phyloP scores from a whole-genome alignment of 257 asterid genomes.

The Jasminum sambac region DNA sequence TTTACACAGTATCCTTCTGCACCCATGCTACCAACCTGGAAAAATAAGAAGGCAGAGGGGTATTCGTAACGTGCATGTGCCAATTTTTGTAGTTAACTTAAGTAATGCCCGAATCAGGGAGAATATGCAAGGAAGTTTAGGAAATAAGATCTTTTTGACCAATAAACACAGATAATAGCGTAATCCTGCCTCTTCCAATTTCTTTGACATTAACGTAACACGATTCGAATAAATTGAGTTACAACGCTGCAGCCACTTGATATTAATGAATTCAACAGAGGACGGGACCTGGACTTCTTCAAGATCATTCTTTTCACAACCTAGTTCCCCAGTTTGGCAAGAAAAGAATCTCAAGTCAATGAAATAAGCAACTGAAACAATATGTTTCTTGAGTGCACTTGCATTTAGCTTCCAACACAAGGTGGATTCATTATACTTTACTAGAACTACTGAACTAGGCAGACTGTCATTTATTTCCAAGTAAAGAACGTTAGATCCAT shows the following conservation, averaged over 20 bases:
- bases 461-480: constrained; percentile 17
- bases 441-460: neutral
- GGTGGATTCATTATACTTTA: neutral
- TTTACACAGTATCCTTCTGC: constrained; percentile 97
- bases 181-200: neutral
- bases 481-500: neutral
- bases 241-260: constrained; percentile 14
- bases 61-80: neutral
- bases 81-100: neutral
- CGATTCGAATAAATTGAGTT: constrained; percentile 5
- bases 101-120: neutral
- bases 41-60: constrained; percentile 4
- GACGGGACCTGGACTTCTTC: constrained; percentile 21
- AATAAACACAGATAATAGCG: constrained; percentile 15
- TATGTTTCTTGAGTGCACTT: neutral
- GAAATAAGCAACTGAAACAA: neutral
- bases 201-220: constrained; percentile 4
- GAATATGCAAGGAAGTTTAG: neutral
- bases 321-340: constrained; percentile 5
- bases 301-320: constrained; percentile 14
- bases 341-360: neutral
- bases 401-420: neutral
- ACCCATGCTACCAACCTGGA: constrained; percentile 86
- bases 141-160: constrained; percentile 1
- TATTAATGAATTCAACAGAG: constrained; percentile 13